Evolutionary conservation across 257 asterid species (phyloP).

Genomic region (Solanum boliviense): DNA sequence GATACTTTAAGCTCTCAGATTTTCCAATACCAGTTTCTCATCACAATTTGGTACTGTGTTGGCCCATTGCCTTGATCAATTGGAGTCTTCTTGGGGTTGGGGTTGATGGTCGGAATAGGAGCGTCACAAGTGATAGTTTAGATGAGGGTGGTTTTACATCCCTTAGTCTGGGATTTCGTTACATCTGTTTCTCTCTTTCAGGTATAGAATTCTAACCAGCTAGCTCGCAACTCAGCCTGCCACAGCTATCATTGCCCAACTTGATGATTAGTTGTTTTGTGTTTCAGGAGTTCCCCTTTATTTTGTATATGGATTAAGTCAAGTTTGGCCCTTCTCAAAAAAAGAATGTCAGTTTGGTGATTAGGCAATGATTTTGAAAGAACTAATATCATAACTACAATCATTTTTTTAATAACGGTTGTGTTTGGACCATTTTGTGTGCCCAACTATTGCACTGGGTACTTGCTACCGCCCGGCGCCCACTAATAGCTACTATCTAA

Average conservation of each 20-base stretch:
- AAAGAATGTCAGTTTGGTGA: neutral
- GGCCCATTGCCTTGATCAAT: neutral
- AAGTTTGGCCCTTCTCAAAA: neutral
- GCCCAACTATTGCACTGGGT: neutral
- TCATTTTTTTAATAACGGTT: neutral
- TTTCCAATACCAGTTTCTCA: neutral
- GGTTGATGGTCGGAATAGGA: neutral
- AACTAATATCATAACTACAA: neutral
- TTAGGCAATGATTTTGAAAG: neutral
- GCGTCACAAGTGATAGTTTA: neutral
- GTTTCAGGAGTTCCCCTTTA: neutral
- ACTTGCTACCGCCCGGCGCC: neutral
- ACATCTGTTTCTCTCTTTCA: neutral
- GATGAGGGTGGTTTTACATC: neutral
- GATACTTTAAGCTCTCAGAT: neutral
- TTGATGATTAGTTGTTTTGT: neutral
- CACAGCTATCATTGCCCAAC: neutral
- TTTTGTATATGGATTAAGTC: neutral
- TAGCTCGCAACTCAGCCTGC: neutral
- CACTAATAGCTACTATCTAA: neutral
- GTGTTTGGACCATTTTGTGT: neutral
- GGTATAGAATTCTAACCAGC: neutral
- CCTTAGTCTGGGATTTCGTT: neutral
- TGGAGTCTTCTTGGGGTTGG: neutral
- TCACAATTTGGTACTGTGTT: neutral